These are phyloP conservation scores for Irpex lacteus DNA, from an alignment of 1,284 basidiomycete species.

Conservation along the genomic window DNA sequence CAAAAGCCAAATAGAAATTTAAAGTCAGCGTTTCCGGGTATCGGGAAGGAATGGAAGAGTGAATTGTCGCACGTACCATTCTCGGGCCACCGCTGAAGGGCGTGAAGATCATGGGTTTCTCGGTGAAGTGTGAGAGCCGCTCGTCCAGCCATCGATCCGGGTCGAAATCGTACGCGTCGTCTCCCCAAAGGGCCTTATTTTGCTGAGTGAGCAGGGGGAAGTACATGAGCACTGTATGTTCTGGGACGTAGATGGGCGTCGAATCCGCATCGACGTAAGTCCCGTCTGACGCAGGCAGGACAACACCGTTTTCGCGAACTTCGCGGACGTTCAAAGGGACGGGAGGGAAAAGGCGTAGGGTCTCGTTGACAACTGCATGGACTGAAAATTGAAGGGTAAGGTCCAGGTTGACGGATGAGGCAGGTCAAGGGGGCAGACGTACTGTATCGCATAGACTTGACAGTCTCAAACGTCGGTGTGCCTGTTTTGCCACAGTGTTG, in stretches of 20 bases:
- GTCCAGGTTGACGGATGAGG: conserved; percentile 25
- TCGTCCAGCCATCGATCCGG: conserved; percentile 69
- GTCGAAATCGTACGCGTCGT: conserved; percentile 66
- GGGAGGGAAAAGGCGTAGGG: conserved; percentile 69
- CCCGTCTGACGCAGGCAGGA: conserved; percentile 50
- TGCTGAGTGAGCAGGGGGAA: conserved; percentile 59
- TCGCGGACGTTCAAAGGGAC: conserved; percentile 68
- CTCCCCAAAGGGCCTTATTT: conserved; percentile 60
- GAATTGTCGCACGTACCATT: conserved; percentile 32
- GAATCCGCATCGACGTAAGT: conserved; percentile 14
- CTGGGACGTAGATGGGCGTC: conserved; percentile 56
- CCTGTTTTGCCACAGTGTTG: conserved; percentile 44
- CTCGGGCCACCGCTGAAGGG: conserved; percentile 70
- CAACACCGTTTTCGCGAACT: conserved; percentile 42
- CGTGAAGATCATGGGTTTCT: conserved; percentile 64
- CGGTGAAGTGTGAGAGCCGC: conserved; percentile 43
- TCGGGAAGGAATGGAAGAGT: conserved; percentile 5
- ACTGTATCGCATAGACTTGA: conserved; percentile 62
- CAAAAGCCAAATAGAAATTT: background rate
- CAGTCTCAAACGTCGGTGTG: conserved; percentile 49
- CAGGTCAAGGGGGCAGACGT: conserved; percentile 22
- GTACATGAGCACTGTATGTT: conserved; percentile 52
- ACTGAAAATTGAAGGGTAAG: conserved; percentile 44
- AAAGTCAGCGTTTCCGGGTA: background rate
- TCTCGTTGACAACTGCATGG: conserved; percentile 71